A percentile compares a stretch with the other conserved stretches of the same genome.
Conservation (phyloP, 2,329 filamentous ascomycete genomes). For the Penicillium sp. region DNA sequence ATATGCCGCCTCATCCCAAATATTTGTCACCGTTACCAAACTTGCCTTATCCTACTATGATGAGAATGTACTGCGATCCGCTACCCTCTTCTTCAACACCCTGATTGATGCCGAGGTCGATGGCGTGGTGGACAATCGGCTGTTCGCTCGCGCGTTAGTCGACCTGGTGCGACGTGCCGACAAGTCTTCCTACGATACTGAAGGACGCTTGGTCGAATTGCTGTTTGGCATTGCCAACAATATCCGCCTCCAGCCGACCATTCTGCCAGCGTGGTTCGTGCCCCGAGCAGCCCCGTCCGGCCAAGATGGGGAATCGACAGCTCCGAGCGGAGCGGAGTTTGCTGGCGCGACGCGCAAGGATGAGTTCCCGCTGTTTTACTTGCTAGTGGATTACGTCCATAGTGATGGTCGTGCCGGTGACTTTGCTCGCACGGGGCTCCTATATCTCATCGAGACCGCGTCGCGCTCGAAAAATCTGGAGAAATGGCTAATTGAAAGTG, state of each 20-base stretch:
- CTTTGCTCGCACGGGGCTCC: slow-evolving; percentile 85
- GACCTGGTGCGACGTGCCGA: slow-evolving; percentile 71
- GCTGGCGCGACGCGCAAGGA: slow-evolving; percentile 79
- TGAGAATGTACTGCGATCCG: slow-evolving; percentile 77
- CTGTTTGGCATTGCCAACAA: slow-evolving; percentile 96
- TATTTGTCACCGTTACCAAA: slow-evolving; percentile 83
- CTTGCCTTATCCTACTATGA: slow-evolving; percentile 81
- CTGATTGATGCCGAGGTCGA: slow-evolving; percentile 96
- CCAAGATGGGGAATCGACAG: slow-evolving; percentile 37
- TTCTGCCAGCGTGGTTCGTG: slow-evolving; percentile 88
- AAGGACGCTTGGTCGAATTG: slow-evolving; percentile 83
- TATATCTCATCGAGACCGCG: slow-evolving; percentile 93
- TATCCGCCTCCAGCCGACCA: slow-evolving; percentile 80
- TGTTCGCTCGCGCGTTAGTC: slow-evolving; percentile 81
- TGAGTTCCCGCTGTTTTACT: slow-evolving; percentile 92
- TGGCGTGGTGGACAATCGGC: slow-evolving; percentile 78
- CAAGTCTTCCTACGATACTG: slow-evolving; percentile 66
- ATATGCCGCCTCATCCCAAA: slow-evolving; percentile 77
- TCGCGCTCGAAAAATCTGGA: slow-evolving; percentile 76
- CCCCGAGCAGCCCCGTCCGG: slow-evolving; percentile 43
- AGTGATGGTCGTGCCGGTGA: slow-evolving; percentile 91
- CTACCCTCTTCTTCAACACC: slow-evolving; percentile 79
- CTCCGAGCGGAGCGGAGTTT: slow-evolving; percentile 59
- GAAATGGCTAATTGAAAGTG: slow-evolving; percentile 95
- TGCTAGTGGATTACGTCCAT: slow-evolving; percentile 94